Evolutionary conservation across 805 yeast genomes (phyloP).

Genomic region (Hanseniaspora nectarophila): DNA sequence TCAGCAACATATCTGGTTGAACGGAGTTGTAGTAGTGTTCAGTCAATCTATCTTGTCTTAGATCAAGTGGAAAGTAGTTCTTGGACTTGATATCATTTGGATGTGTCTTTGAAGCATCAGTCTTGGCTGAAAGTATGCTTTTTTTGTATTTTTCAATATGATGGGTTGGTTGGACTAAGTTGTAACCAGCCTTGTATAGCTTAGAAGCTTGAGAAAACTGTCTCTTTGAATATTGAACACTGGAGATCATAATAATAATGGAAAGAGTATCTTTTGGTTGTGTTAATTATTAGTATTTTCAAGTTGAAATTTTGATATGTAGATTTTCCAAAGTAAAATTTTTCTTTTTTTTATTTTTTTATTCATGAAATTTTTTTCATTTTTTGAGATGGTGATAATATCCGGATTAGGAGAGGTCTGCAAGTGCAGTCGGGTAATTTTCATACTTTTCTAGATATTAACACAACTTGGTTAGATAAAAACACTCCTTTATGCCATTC

Average conservation of each 20-base stretch:
- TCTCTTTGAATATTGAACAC: slow-evolving; percentile 3
- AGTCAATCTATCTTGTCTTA: slow-evolving; percentile 66
- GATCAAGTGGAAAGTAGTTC: slow-evolving; percentile 58
- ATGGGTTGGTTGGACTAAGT: slow-evolving; percentile 83
- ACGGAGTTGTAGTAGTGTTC: slow-evolving; percentile 69
- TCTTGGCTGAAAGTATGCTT: slow-evolving; percentile 59
- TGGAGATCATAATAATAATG: background rate
- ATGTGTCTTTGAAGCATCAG: slow-evolving; percentile 52
- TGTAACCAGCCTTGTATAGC: slow-evolving; percentile 40
- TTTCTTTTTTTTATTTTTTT: too few relatives aligned
- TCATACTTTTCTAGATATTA: too few relatives aligned
- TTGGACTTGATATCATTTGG: slow-evolving; percentile 72
- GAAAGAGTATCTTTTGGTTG: too few relatives aligned
- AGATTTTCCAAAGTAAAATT: too few relatives aligned
- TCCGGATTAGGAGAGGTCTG: too few relatives aligned
- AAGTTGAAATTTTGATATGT: too few relatives aligned
- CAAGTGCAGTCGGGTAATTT: too few relatives aligned
- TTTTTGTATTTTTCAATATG: slow-evolving; percentile 72
- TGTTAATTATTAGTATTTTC: too few relatives aligned
- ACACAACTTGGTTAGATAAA: too few relatives aligned
- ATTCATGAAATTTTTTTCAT: too few relatives aligned
- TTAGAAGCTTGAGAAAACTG: background rate
- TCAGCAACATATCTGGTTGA: slow-evolving; percentile 63
- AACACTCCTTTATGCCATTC: too few relatives aligned
- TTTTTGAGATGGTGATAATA: too few relatives aligned